These are phyloP conservation scores for Chlamydomonas incerta DNA, from an alignment of 139 green algal species.

Conservation along the genomic window DNA sequence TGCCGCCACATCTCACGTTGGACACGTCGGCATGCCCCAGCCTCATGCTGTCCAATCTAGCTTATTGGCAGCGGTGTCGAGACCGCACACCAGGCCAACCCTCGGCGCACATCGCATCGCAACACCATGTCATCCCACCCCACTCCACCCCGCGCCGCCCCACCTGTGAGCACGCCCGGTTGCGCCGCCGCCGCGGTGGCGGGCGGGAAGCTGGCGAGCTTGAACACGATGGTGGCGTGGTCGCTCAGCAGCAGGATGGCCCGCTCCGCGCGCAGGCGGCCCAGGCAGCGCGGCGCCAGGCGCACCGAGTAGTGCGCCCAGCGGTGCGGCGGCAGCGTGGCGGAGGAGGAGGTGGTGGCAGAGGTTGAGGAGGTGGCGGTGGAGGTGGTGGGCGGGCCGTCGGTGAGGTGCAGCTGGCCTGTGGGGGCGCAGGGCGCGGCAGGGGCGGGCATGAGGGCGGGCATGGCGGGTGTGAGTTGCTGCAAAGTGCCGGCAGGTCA, in stretches of 20 bases:
- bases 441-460: neutral
- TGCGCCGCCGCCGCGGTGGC: slow-evolving; percentile 25
- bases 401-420: neutral
- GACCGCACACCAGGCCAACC: no score
- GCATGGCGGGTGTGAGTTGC: neutral
- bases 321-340: neutral
- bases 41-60: no score
- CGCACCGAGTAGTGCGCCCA: slow-evolving; percentile 31
- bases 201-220: slow-evolving; percentile 46
- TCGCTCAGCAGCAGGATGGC: slow-evolving; percentile 50
- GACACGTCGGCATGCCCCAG: no score
- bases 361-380: neutral
- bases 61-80: no score
- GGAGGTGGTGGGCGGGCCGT: neutral
- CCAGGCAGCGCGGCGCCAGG: slow-evolving; percentile 49
- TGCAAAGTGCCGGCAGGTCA: no score
- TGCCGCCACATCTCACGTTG: no score
- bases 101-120: no score
- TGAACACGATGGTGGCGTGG: slow-evolving; percentile 44
- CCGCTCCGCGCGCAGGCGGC: slow-evolving; percentile 37
- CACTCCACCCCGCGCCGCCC: no score
- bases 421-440: neutral
- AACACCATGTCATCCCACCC: no score
- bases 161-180: slow-evolving; percentile 27
- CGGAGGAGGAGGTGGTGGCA: neutral